Evolutionary conservation across 148 eudicot genomes (phyloP).

Genomic region (Camellia lanceoleosa): DNA sequence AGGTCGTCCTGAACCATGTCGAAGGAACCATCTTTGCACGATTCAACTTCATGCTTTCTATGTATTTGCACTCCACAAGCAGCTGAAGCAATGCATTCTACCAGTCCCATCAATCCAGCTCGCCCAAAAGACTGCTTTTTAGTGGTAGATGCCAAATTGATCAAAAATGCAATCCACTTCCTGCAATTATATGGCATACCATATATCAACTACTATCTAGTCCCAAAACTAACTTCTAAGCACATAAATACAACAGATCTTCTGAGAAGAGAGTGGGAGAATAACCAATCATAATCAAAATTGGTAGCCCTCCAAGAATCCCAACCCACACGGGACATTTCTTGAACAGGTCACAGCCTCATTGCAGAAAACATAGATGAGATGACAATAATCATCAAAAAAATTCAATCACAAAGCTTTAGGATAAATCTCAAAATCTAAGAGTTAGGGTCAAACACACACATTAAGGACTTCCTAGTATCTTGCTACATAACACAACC

Average conservation of each 20-base stretch:
- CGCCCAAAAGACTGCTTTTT: slow-evolving; percentile 72
- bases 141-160: slow-evolving; percentile 59
- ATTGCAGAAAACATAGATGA: background rate
- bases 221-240: background rate
- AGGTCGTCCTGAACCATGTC: slow-evolving; percentile 25
- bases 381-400: slow-evolving; percentile 1
- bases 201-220: background rate
- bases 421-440: background rate
- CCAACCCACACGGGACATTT: background rate
- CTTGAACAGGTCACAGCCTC: background rate
- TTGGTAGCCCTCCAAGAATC: background rate
- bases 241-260: background rate
- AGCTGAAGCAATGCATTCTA: slow-evolving; percentile 60
- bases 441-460: too few relatives aligned
- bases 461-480: too few relatives aligned
- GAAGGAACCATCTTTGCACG: slow-evolving; percentile 19
- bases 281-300: background rate
- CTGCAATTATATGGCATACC: slow-evolving; percentile 37
- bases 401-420: background rate
- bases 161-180: slow-evolving; percentile 55
- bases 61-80: slow-evolving; percentile 31
- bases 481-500: background rate
- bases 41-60: slow-evolving; percentile 19
- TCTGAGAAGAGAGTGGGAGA: background rate
- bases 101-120: slow-evolving; percentile 79